Conservation (phyloP, 495 filamentous ascomycete genomes). For the Penicillium flavigenum region DNA sequence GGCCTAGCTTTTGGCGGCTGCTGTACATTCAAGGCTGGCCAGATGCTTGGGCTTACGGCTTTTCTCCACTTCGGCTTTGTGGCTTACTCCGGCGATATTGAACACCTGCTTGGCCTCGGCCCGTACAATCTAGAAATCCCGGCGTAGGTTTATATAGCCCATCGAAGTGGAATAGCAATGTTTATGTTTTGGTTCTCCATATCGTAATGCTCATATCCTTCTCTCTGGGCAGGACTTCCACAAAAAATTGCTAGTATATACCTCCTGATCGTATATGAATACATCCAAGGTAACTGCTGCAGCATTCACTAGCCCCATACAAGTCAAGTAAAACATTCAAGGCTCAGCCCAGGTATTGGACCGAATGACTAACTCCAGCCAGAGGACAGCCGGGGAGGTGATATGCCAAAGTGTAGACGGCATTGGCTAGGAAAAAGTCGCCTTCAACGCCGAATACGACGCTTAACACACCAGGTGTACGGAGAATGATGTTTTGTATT, state of each 20-base stretch:
- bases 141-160: neutral
- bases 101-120: neutral
- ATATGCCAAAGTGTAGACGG: slow-evolving; percentile 11
- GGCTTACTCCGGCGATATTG: neutral
- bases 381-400: slow-evolving; percentile 12
- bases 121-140: neutral
- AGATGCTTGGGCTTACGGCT: neutral
- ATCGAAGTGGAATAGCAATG: neutral
- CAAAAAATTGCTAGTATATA: neutral
- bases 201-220: neutral
- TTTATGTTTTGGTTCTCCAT: neutral
- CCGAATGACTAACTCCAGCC: slow-evolving; percentile 9
- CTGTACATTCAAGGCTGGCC: neutral
- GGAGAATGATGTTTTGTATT: slow-evolving; percentile 17
- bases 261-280: neutral
- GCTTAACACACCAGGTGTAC: slow-evolving; percentile 17
- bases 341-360: slow-evolving; percentile 15
- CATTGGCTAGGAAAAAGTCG: slow-evolving; percentile 22
- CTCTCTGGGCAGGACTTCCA: neutral
- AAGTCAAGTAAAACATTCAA: neutral
- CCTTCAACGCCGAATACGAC: slow-evolving; percentile 22
- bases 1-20: neutral
- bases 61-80: neutral
- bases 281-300: slow-evolving; percentile 20
- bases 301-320: slow-evolving; percentile 13